Evolutionary conservation across 495 filamentous ascomycete species (phyloP).

Genomic region (Aspergillus incahuasiensis): DNA sequence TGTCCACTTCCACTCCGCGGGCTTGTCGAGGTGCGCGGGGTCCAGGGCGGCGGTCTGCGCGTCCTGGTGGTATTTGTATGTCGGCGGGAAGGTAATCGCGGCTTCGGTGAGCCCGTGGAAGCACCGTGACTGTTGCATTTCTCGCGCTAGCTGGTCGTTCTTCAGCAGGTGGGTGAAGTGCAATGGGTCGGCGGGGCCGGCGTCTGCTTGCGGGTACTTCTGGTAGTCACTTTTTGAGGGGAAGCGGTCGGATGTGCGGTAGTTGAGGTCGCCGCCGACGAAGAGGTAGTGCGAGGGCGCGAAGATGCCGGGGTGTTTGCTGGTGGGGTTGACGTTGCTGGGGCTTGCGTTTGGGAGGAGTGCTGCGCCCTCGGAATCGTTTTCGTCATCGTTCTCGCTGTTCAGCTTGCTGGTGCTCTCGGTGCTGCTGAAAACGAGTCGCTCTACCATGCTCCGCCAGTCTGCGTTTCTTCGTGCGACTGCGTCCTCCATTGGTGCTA

Average conservation of each 20-base stretch:
- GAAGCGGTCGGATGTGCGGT: slow-evolving; percentile 64
- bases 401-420: slow-evolving; percentile 1
- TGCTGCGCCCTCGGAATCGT: slow-evolving; percentile 38
- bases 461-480: slow-evolving; percentile 70
- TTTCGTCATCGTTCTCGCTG: slow-evolving; percentile 17
- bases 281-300: slow-evolving; percentile 72
- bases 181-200: slow-evolving; percentile 37
- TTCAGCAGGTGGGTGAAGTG: slow-evolving; percentile 61
- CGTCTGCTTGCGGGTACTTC: slow-evolving; percentile 57
- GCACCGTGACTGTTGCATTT: slow-evolving; percentile 58
- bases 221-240: slow-evolving; percentile 50
- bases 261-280: slow-evolving; percentile 89
- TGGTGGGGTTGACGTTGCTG: slow-evolving; percentile 17
- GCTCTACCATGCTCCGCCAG: slow-evolving; percentile 75
- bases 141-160: slow-evolving; percentile 71
- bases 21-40: slow-evolving; percentile 24
- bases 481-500: slow-evolving; percentile 78
- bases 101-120: slow-evolving; percentile 75
- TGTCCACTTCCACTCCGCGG: slow-evolving; percentile 68
- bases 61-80: slow-evolving; percentile 71
- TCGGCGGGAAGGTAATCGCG: slow-evolving; percentile 76
- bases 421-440: slow-evolving; percentile 61
- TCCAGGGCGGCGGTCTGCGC: slow-evolving; percentile 35
- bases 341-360: slow-evolving; percentile 38
- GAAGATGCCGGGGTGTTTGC: slow-evolving; percentile 54